phyloP scores from a whole-genome alignment of 345 rosid species.

The Euphorbia peplus region DNA sequence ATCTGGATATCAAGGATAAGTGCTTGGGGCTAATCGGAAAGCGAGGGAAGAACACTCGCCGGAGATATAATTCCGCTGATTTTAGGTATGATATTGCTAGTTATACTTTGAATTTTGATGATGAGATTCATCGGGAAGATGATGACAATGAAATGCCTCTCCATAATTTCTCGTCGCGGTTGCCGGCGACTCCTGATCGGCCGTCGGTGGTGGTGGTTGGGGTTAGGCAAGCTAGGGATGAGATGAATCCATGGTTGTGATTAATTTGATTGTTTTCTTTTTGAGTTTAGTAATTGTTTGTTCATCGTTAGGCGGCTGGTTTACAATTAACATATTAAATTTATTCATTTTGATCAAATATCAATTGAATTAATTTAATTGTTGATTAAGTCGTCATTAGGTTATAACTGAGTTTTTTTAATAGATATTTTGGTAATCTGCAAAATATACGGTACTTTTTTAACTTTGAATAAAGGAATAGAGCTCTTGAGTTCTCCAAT shows the following conservation, averaged over 20 bases:
- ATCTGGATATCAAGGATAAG: slow-evolving; percentile 38
- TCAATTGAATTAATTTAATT: no score
- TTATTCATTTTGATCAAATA: no score
- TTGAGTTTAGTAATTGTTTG: no score
- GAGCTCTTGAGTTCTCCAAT: neutral
- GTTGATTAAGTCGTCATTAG: no score
- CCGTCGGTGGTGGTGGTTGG: neutral
- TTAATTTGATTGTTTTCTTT: no score
- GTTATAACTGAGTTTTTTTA: no score
- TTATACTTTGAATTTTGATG: slow-evolving; percentile 70
- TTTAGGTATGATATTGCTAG: slow-evolving; percentile 64
- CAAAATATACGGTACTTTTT: neutral
- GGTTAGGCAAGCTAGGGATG: neutral
- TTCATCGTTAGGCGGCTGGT: no score
- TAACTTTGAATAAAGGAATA: neutral
- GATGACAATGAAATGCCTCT: slow-evolving; percentile 38
- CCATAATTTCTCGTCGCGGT: slow-evolving; percentile 44
- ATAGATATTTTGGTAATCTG: no score
- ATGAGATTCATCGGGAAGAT: slow-evolving; percentile 32
- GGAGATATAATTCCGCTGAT: slow-evolving; percentile 39
- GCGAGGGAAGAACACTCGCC: slow-evolving; percentile 29
- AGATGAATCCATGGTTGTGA: neutral
- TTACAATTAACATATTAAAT: no score
- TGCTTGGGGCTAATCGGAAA: slow-evolving; percentile 39
- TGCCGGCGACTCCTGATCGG: slow-evolving; percentile 47